Evolutionary conservation across 2,329 filamentous ascomycete species (phyloP).

Genomic region (Colletotrichum noveboracense): DNA sequence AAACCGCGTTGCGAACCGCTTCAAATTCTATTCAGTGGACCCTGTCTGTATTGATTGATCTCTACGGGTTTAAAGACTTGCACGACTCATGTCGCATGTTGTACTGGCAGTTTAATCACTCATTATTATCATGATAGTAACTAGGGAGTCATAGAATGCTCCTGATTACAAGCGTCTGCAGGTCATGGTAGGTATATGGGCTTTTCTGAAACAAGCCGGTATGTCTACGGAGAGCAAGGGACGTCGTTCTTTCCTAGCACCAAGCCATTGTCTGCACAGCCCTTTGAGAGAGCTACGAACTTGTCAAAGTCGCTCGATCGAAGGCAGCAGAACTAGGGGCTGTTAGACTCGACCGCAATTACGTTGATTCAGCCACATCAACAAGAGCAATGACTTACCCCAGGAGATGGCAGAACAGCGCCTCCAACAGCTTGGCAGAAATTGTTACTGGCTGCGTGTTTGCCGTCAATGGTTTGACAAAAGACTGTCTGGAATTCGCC

Average conservation of each 20-base stretch:
- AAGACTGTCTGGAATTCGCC: background rate
- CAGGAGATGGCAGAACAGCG: background rate
- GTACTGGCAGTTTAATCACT: background rate
- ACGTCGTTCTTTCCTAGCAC: background rate
- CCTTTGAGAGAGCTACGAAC: background rate
- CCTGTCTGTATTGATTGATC: background rate
- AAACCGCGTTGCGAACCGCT: background rate
- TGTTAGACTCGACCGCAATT: background rate
- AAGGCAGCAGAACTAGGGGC: background rate
- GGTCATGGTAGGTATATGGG: background rate
- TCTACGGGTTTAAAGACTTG: background rate
- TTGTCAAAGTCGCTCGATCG: background rate
- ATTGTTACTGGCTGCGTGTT: background rate
- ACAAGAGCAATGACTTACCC: background rate
- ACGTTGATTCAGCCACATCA: background rate
- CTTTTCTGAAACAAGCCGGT: background rate
- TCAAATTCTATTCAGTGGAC: background rate
- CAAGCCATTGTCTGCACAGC: background rate
- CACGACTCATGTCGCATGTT: background rate
- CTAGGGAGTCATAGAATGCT: background rate
- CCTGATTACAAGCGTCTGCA: background rate
- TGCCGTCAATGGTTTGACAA: background rate
- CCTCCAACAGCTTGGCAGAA: background rate
- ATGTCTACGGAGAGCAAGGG: background rate
- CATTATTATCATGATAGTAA: background rate